These are phyloP conservation scores for Cyclostephanos invisitatus DNA, from an alignment of 108 stramenopile genomes.

Conservation along the genomic window DNA sequence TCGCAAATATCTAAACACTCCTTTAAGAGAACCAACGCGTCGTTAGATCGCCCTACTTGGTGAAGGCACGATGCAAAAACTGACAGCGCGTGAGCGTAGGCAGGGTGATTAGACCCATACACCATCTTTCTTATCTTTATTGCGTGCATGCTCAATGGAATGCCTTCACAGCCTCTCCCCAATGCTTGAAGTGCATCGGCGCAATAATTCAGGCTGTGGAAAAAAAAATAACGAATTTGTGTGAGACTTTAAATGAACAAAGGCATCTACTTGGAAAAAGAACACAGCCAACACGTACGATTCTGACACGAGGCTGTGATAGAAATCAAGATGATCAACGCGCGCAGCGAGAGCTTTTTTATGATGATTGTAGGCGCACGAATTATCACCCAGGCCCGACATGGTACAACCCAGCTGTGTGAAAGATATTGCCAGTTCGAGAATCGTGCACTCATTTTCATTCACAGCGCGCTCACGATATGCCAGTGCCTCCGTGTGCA, in stretches of 20 bases:
- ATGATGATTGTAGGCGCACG: constrained; percentile 27
- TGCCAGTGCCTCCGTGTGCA: constrained; percentile 37
- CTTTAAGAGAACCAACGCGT: constrained; percentile 24
- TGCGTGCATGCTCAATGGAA: constrained; percentile 39
- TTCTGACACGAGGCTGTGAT: constrained; percentile 38
- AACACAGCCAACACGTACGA: constrained; percentile 6
- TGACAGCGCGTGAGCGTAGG: constrained; percentile 46
- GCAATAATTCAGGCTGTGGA: constrained; percentile 35
- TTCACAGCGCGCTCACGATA: constrained; percentile 33
- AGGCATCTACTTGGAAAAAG: neutral
- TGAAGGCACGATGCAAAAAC: constrained; percentile 44
- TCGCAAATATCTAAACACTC: constrained; percentile 49
- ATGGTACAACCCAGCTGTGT: constrained; percentile 42
- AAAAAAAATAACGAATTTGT: neutral
- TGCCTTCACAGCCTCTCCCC: constrained; percentile 32
- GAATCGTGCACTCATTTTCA: constrained; percentile 26
- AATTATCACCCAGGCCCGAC: constrained; percentile 23
- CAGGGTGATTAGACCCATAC: constrained; percentile 39
- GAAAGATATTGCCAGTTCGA: constrained; percentile 38
- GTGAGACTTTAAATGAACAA: neutral
- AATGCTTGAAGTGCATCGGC: constrained; percentile 40
- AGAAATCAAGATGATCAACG: constrained; percentile 34
- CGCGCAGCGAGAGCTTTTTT: constrained; percentile 36
- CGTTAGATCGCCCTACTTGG: constrained; percentile 31
- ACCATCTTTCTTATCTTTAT: constrained; percentile 37